phyloP scores from a whole-genome alignment of 2,329 filamentous ascomycete species.

The Xenosphaeropsis pyriputrescens region DNA sequence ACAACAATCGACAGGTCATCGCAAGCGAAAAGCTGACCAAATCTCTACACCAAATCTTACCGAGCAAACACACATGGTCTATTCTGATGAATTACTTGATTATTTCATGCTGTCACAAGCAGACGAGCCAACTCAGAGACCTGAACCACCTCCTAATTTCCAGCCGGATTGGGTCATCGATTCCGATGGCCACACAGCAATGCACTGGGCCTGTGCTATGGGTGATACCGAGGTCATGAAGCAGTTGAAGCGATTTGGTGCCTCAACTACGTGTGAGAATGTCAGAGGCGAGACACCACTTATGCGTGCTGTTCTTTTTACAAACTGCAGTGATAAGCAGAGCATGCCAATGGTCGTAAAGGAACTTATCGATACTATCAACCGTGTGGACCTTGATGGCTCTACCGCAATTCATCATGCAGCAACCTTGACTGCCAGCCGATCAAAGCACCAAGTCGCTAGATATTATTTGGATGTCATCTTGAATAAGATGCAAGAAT shows the following conservation, averaged over 20 bases:
- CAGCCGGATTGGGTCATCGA: slow-evolving; percentile 89
- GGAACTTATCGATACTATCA: slow-evolving; percentile 70
- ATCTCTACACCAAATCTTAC: slow-evolving; percentile 45
- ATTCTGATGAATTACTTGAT: slow-evolving; percentile 85
- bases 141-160: slow-evolving; percentile 72
- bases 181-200: slow-evolving; percentile 77
- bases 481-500: slow-evolving; percentile 72
- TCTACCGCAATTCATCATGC: slow-evolving; percentile 92
- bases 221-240: slow-evolving; percentile 86
- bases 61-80: slow-evolving; percentile 78
- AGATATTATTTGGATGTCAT: slow-evolving; percentile 90
- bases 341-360: slow-evolving; percentile 77
- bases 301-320: slow-evolving; percentile 90
- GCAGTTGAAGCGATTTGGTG: slow-evolving; percentile 70
- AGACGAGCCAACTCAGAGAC: slow-evolving; percentile 53
- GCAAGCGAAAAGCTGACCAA: slow-evolving; percentile 67
- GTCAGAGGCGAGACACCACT: slow-evolving; percentile 74
- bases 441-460: slow-evolving; percentile 74
- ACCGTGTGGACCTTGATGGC: slow-evolving; percentile 63
- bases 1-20: slow-evolving; percentile 44
- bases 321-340: slow-evolving; percentile 89
- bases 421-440: slow-evolving; percentile 70
- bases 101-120: slow-evolving; percentile 86
- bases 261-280: slow-evolving; percentile 57
- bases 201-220: slow-evolving; percentile 98